Percentiles rank a stretch among this genome's conserved stretches.
These are phyloP conservation scores for Diplogelasinospora grovesii DNA, from an alignment of 495 filamentous ascomycete genomes.

Conservation along the genomic window DNA sequence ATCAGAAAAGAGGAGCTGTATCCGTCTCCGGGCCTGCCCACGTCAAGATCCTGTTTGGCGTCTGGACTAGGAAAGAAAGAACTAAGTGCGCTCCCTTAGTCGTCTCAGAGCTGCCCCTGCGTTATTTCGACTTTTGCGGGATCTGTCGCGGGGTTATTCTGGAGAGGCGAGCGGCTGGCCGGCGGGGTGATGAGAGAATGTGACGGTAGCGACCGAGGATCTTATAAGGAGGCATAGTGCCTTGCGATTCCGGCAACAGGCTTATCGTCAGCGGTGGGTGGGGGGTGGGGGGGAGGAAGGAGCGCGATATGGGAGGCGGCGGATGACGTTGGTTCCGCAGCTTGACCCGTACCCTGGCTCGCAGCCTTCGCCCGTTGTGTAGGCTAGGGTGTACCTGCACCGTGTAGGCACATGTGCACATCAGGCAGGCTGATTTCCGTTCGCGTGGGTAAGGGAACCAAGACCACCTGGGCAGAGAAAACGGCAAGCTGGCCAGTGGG, in stretches of 20 bases:
- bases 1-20: constrained; percentile 4
- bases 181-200: constrained; percentile 1
- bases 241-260: neutral
- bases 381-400: too few relatives aligned
- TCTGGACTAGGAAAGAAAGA: neutral
- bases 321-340: constrained; percentile 13
- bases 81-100: neutral
- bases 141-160: constrained; percentile 1
- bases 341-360: neutral
- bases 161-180: neutral
- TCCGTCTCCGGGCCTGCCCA: neutral
- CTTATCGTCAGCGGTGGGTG: too few relatives aligned
- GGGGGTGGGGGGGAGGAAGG: too few relatives aligned
- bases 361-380: too few relatives aligned
- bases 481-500: too few relatives aligned
- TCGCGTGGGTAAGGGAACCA: too few relatives aligned
- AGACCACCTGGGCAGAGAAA: too few relatives aligned
- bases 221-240: too few relatives aligned
- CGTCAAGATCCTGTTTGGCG: neutral
- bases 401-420: too few relatives aligned
- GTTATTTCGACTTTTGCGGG: neutral
- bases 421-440: too few relatives aligned
- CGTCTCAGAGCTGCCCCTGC: too few relatives aligned
- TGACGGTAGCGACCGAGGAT: neutral
- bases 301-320: neutral